These are phyloP conservation scores for Aspergillus versicolor DNA, from an alignment of 2,329 filamentous ascomycete species.

Conservation along the genomic window DNA sequence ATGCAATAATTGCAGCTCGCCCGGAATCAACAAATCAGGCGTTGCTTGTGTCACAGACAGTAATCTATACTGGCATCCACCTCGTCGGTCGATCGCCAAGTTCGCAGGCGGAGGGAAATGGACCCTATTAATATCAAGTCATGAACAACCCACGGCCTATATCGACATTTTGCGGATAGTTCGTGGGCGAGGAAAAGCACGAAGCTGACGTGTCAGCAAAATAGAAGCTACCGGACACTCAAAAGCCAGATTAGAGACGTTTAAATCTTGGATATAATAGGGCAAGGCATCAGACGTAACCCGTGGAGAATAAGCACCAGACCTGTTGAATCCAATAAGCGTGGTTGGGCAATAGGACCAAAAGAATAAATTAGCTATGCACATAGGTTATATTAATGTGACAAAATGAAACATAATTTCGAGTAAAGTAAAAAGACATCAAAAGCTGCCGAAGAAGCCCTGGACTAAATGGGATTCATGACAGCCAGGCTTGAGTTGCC, in stretches of 20 bases:
- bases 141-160: conserved; percentile 2
- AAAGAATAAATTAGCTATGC: background rate
- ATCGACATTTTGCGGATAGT: background rate
- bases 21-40: background rate
- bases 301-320: background rate
- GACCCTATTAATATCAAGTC: background rate
- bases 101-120: background rate
- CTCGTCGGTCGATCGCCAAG: background rate
- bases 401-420: background rate
- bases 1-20: background rate
- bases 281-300: background rate
- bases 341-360: background rate
- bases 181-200: background rate
- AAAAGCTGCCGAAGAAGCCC: background rate
- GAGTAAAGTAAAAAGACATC: background rate
- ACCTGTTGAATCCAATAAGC: background rate
- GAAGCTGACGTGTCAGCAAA: background rate
- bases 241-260: background rate
- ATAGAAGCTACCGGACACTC: background rate
- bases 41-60: background rate
- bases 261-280: background rate
- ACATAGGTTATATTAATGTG: background rate
- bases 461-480: background rate
- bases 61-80: background rate
- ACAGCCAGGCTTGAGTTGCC: background rate